Base-by-base conservation (phyloP, 208 protist genomes). In the Leishmania amazonensis region DNA sequence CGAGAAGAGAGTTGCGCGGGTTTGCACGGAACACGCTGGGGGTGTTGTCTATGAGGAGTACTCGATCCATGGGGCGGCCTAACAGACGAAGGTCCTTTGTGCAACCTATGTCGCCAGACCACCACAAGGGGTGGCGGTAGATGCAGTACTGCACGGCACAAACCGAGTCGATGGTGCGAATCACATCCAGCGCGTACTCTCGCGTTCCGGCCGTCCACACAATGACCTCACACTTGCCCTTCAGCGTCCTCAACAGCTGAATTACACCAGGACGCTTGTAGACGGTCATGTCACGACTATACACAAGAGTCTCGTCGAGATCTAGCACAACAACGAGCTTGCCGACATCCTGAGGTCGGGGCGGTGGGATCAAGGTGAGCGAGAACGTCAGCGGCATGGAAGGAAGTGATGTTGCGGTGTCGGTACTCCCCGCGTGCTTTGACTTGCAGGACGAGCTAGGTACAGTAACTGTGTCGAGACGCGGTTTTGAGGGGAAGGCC, bases 271-370 rank as follows among this genome's bases (percentile, higher is more conserved):
- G 90, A 35, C 95, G 90, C 81, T 83, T 77, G 31, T 93, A 81
- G 68, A 95, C 87, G 49, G 85, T 90, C 35, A 76, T 79, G 49
- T 93, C 81, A n/a, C 95, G 87, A 74, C 95, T 95, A 74, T 88
- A 91, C 42, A 97, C 93, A 13, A 97, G 88, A 38, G 95, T 98
- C 85, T 97, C 95, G 73, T 97, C 95, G 9, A 98, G 87, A 83
- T 97, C 93, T n/a, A 97, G 76, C 13, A 98, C 95, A 47, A 97
- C 91, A 6, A 94, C 94, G 35, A 97, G 85, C 70, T 94, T 96
- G 19, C 87, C 90, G n/a, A 81, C 87, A 76, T 93, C 89, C 79
- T 86, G 68, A 45, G 76, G 67, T 28, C 75, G 81, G 31, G 83
- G 78, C 0, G 93, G 85, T 35, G 93, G 93, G 71, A 96, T 90